Percentiles rank a stretch among this genome's conserved stretches.
These are phyloP conservation scores for Quercus phellos DNA, from an alignment of 331 rosid species.

Conservation along the genomic window DNA sequence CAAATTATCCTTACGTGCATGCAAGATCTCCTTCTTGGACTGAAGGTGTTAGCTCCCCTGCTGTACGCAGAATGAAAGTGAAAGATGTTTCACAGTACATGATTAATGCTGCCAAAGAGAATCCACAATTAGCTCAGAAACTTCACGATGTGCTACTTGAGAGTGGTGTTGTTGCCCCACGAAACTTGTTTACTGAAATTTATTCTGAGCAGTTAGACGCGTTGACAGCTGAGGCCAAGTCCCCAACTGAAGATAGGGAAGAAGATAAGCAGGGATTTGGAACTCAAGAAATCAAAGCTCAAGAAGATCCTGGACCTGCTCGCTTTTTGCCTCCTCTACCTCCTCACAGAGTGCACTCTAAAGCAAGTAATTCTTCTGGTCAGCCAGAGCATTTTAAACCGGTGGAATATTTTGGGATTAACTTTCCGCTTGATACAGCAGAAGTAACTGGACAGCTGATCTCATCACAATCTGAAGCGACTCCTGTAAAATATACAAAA, in stretches of 20 bases:
- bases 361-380: constrained; percentile 39
- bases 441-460: constrained; percentile 41
- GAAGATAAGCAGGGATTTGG: constrained; percentile 32
- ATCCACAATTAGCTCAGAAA: constrained; percentile 86
- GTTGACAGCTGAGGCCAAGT: constrained; percentile 35
- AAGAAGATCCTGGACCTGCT: constrained; percentile 35
- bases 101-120: constrained; percentile 97
- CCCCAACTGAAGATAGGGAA: constrained; percentile 37
- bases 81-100: constrained; percentile 87
- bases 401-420: constrained; percentile 58
- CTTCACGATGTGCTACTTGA: constrained; percentile 88
- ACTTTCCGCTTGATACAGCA: constrained; percentile 43
- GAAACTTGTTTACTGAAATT: constrained; percentile 70
- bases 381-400: constrained; percentile 49
- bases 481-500: constrained; percentile 53
- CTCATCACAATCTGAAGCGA: constrained; percentile 44
- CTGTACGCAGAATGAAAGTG: constrained; percentile 61
- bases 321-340: constrained; percentile 67
- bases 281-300: constrained; percentile 33
- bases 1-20: constrained; percentile 48
- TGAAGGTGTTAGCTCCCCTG: constrained; percentile 89
- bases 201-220: constrained; percentile 54
- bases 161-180: constrained; percentile 93
- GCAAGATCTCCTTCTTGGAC: constrained; percentile 97
- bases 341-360: constrained; percentile 35